A percentile compares a stretch with the other conserved stretches of the same genome.
phyloP scores from a whole-genome alignment of 2,329 filamentous ascomycete genomes.

The Claviceps lovelessii region DNA sequence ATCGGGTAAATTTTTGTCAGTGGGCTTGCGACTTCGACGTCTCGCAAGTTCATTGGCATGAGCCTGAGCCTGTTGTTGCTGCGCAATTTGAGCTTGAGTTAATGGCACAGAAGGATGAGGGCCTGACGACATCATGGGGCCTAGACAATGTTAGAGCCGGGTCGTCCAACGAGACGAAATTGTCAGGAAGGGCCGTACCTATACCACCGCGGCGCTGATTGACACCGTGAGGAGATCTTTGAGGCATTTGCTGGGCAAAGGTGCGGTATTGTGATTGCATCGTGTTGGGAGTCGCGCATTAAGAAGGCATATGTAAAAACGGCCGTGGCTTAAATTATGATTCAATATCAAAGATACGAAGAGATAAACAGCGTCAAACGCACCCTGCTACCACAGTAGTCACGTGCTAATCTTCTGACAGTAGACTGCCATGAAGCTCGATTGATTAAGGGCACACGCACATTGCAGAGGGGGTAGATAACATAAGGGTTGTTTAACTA shows the following conservation, averaged over 20 bases:
- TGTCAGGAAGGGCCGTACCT: conserved; percentile 23
- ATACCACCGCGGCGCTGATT: conserved; percentile 38
- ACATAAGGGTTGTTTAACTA: too few species aligned
- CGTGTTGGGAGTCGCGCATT: conserved; percentile 8
- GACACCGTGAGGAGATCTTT: conserved; percentile 32
- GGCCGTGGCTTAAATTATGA: neutral
- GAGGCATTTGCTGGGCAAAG: conserved; percentile 36
- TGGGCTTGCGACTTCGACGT: conserved; percentile 75
- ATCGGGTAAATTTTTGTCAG: conserved; percentile 88
- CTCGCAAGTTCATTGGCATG: conserved; percentile 54
- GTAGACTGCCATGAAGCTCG: too few species aligned
- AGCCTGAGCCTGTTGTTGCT: conserved; percentile 36
- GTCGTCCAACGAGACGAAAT: neutral
- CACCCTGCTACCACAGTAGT: too few species aligned
- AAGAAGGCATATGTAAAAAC: neutral
- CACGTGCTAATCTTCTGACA: too few species aligned
- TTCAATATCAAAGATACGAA: too few species aligned
- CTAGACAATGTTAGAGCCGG: conserved; percentile 17
- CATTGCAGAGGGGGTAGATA: too few species aligned
- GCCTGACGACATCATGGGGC: conserved; percentile 41
- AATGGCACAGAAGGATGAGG: conserved; percentile 36
- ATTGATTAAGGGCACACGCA: too few species aligned
- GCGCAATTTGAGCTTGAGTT: conserved; percentile 38
- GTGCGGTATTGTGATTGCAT: conserved; percentile 42
- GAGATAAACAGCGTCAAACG: too few species aligned